These are phyloP conservation scores for Colletotrichum lini DNA, from an alignment of 2,329 filamentous ascomycete genomes.

Conservation along the genomic window DNA sequence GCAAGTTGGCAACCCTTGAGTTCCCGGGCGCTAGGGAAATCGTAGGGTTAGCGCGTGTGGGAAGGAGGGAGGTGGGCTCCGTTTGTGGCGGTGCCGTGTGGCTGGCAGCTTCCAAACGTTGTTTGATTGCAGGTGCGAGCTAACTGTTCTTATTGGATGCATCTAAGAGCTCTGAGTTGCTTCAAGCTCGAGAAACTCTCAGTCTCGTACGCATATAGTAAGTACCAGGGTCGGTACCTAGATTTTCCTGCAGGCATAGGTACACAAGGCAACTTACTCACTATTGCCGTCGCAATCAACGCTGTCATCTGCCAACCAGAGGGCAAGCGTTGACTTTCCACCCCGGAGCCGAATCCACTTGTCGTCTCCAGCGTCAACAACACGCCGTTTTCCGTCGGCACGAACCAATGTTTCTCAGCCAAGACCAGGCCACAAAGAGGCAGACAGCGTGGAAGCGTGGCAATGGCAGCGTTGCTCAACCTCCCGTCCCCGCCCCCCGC, in stretches of 20 bases:
- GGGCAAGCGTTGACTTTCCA: background rate
- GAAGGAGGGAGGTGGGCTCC: constrained; percentile 8
- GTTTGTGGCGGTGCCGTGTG: constrained; percentile 41
- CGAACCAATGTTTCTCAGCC: constrained; percentile 15
- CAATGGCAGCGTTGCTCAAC: constrained; percentile 17
- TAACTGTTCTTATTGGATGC: background rate
- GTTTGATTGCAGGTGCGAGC: constrained; percentile 4
- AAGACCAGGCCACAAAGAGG: constrained; percentile 6
- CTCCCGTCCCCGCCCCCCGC: constrained; percentile 26
- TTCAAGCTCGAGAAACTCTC: constrained; percentile 5
- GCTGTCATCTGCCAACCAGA: no score
- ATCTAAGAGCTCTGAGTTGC: background rate
- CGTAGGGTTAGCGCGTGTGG: constrained; percentile 41
- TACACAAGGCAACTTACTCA: no score
- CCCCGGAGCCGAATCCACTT: background rate
- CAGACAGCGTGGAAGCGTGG: background rate
- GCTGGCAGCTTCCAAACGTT: constrained; percentile 19
- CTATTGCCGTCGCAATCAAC: no score
- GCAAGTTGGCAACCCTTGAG: constrained; percentile 43
- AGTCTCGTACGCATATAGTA: no score
- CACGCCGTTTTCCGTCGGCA: constrained; percentile 6
- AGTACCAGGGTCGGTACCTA: no score
- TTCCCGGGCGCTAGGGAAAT: constrained; percentile 38
- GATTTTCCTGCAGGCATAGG: no score
- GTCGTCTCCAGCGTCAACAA: background rate